Evolutionary conservation across 2,329 filamentous ascomycete genomes (phyloP).

Genomic region (Claviceps citrina): DNA sequence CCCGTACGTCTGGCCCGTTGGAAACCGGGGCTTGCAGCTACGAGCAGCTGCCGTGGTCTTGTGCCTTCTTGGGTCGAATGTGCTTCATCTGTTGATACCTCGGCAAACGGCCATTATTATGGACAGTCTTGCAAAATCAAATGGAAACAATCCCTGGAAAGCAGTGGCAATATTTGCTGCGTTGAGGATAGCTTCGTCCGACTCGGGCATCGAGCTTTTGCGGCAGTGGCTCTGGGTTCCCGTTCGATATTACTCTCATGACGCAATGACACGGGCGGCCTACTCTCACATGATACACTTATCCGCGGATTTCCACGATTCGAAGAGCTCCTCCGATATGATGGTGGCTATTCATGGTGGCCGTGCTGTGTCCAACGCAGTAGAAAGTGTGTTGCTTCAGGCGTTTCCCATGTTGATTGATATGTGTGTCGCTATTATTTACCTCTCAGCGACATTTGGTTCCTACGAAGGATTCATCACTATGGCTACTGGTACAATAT

Average conservation of each 20-base stretch:
- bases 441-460: conserved; percentile 42
- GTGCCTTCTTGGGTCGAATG: conserved; percentile 55
- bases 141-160: conserved; percentile 33
- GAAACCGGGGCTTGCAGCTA: conserved; percentile 49
- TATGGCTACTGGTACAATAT: conserved; percentile 39
- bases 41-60: conserved; percentile 50
- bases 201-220: conserved; percentile 38
- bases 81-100: conserved; percentile 63
- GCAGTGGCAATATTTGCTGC: conserved; percentile 36
- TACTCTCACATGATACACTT: conserved; percentile 46
- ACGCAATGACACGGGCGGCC: conserved; percentile 36
- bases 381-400: conserved; percentile 43
- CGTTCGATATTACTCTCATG: conserved; percentile 40
- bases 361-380: conserved; percentile 35
- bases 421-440: conserved; percentile 41
- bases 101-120: conserved; percentile 68
- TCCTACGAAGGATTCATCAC: conserved; percentile 49
- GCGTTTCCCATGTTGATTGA: conserved; percentile 46
- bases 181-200: conserved; percentile 37
- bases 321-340: conserved; percentile 43
- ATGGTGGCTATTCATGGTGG: conserved; percentile 41
- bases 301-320: conserved; percentile 46
- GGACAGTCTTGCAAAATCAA: conserved; percentile 37
- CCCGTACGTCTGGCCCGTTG: conserved; percentile 63
- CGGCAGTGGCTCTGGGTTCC: conserved; percentile 42